A percentile compares a stretch with the other conserved stretches of the same genome.
These are phyloP conservation scores for Conringia planisiliqua DNA, from an alignment of 345 rosid genomes.

Conservation along the genomic window DNA sequence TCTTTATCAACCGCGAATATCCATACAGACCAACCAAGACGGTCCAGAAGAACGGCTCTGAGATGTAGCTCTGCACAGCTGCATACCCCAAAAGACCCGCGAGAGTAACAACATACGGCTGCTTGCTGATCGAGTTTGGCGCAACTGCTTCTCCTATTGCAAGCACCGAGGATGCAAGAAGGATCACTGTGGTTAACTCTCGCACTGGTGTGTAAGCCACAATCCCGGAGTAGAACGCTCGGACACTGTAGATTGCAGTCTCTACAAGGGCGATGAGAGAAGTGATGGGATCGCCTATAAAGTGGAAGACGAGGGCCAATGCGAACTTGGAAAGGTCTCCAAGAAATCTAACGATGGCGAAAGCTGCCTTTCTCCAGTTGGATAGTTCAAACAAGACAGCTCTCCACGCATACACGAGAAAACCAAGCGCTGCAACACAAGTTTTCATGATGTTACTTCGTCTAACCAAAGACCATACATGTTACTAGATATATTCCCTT, in stretches of 20 bases:
- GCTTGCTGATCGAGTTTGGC: constrained; percentile 56
- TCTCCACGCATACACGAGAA: constrained; percentile 82
- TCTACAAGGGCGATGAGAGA: constrained; percentile 50
- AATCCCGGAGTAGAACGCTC: constrained; percentile 70
- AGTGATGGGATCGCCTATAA: constrained; percentile 75
- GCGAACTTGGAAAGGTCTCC: constrained; percentile 60
- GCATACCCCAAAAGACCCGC: constrained; percentile 76
- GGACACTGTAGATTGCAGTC: constrained; percentile 48
- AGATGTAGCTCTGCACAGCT: constrained; percentile 66
- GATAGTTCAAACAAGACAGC: constrained; percentile 74
- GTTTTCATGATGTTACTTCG: not conserved
- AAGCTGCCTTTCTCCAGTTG: constrained; percentile 58
- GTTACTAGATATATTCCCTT: not conserved
- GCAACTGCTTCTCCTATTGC: constrained; percentile 80
- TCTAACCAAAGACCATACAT: not conserved
- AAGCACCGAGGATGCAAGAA: constrained; percentile 66
- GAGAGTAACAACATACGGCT: constrained; percentile 57
- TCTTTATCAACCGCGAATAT: constrained; percentile 57
- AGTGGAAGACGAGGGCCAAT: constrained; percentile 69
- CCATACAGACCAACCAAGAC: constrained; percentile 56
- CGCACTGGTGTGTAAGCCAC: constrained; percentile 64
- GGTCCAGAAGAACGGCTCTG: constrained; percentile 85
- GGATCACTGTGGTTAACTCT: constrained; percentile 58
- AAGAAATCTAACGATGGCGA: constrained; percentile 42
- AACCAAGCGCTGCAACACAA: constrained; percentile 57